phyloP scores from a whole-genome alignment of 2,329 filamentous ascomycete species.

The Penicillium digitatum region DNA sequence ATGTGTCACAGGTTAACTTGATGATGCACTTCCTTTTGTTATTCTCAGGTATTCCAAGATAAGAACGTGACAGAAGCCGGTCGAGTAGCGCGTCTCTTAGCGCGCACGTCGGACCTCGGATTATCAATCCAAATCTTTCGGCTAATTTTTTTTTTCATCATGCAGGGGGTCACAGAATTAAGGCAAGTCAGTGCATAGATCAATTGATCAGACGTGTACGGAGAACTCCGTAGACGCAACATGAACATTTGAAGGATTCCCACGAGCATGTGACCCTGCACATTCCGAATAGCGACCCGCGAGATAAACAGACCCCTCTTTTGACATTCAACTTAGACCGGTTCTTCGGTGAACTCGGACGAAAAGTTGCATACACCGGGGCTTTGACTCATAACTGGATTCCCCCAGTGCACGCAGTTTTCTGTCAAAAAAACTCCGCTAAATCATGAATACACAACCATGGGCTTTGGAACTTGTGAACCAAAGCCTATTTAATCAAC shows the following conservation, averaged over 20 bases:
- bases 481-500: too few relatives aligned
- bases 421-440: neutral
- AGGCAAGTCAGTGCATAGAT: neutral
- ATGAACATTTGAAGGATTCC: neutral
- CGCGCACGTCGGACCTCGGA: neutral
- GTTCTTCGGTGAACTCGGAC: neutral
- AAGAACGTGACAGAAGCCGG: slow-evolving; percentile 5
- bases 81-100: neutral
- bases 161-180: neutral
- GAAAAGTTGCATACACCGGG: neutral
- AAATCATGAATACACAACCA: neutral
- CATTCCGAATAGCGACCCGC: neutral
- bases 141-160: neutral
- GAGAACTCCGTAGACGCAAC: neutral
- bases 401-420: neutral
- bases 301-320: neutral
- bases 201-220: neutral
- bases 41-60: neutral
- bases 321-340: too few relatives aligned
- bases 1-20: neutral
- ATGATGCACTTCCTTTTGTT: neutral
- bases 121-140: neutral
- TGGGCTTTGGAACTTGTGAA: too few relatives aligned
- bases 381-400: neutral
- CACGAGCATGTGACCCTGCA: neutral